Conservation (phyloP, 192 early-diverging fungal genomes). For the Backusella morwellensis region DNA sequence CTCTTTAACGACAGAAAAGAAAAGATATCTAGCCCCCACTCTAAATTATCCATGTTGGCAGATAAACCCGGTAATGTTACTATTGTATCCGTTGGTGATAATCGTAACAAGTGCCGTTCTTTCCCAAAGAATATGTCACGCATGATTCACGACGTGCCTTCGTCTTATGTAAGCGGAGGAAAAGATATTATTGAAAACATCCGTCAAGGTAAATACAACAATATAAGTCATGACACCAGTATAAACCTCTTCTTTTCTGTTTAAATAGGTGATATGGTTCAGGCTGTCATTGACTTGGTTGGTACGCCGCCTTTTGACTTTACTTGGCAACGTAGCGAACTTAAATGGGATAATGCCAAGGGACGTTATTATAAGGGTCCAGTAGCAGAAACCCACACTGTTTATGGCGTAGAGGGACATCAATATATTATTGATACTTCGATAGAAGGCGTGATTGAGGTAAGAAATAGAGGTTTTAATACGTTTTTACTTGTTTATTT, state of each 20-base stretch:
- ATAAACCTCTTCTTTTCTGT: not conserved
- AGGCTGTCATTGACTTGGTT: constrained; percentile 42
- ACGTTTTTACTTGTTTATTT: not conserved
- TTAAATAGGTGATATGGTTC: constrained; percentile 37
- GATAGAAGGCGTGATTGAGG: constrained; percentile 41
- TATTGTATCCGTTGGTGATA: constrained; percentile 43
- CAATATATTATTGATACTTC: constrained; percentile 38
- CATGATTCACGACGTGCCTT: constrained; percentile 39
- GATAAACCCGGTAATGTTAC: constrained; percentile 50
- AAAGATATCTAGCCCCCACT: constrained; percentile 20
- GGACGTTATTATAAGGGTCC: constrained; percentile 34
- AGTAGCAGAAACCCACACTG: constrained; percentile 37
- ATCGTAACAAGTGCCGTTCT: constrained; percentile 40
- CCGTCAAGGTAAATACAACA: constrained; percentile 28
- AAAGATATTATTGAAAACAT: constrained; percentile 45
- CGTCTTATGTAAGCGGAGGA: constrained; percentile 38
- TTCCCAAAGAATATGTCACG: constrained; percentile 37
- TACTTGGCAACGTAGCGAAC: constrained; percentile 40
- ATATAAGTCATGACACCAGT: not conserved
- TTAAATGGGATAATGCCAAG: constrained; percentile 30
- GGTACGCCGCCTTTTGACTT: constrained; percentile 48
- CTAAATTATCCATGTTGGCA: constrained; percentile 31
- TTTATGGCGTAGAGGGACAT: constrained; percentile 32
- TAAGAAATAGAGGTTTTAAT: not conserved
- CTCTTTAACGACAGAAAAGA: constrained; percentile 30